Percentiles rank a stretch among this genome's conserved stretches.
phyloP scores from a whole-genome alignment of 164 flowering plant genomes.

The Cinnamomum chago region DNA sequence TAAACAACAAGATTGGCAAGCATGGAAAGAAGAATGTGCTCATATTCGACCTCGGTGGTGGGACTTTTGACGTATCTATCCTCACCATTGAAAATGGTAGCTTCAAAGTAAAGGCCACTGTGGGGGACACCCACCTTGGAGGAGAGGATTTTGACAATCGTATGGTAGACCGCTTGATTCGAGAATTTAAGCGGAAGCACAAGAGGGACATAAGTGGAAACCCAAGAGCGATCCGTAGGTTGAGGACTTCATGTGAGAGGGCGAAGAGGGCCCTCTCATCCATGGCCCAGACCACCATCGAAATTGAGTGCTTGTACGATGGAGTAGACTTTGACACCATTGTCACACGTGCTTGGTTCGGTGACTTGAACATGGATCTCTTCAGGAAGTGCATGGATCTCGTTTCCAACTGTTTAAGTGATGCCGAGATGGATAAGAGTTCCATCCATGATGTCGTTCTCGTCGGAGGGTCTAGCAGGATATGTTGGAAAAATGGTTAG shows the following conservation, averaged over 20 bases:
- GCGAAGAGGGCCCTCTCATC: constrained; percentile 56
- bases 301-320: constrained; percentile 50
- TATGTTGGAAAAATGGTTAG: too few relatives aligned
- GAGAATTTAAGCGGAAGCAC: constrained; percentile 47
- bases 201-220: constrained; percentile 53
- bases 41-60: too few relatives aligned
- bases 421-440: constrained; percentile 55
- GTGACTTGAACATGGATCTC: constrained; percentile 57
- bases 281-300: constrained; percentile 45
- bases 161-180: constrained; percentile 44
- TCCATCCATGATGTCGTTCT: constrained; percentile 48
- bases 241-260: constrained; percentile 52
- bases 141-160: constrained; percentile 66
- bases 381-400: constrained; percentile 60
- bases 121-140: constrained; percentile 36
- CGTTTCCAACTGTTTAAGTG: constrained; percentile 47
- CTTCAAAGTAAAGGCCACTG: too few relatives aligned
- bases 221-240: constrained; percentile 46
- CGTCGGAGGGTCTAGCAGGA: constrained; percentile 59
- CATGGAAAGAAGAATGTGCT: too few relatives aligned
- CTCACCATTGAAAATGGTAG: too few relatives aligned
- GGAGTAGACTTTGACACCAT: constrained; percentile 51
- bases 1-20: too few relatives aligned
- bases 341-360: constrained; percentile 51
- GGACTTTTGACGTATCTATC: too few relatives aligned